Evolutionary conservation across 371 early-diverging fungal genomes (phyloP).

Genomic region (Lichtheimia ramosa): DNA sequence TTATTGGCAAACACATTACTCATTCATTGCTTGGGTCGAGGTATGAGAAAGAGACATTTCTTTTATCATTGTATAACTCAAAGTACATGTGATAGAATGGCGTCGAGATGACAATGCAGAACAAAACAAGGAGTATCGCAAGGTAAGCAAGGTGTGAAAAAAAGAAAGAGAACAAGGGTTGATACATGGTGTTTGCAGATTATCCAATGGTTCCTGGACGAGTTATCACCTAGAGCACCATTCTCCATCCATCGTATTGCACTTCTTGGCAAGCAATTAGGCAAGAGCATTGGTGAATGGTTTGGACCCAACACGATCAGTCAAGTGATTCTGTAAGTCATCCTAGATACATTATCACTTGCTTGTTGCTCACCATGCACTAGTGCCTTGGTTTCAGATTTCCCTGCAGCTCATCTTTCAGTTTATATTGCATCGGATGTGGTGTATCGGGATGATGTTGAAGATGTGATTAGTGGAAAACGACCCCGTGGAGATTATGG

Average conservation of each 20-base stretch:
- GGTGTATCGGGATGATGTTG: slow-evolving; percentile 65
- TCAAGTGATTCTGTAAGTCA: slow-evolving; percentile 78
- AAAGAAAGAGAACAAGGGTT: too few relatives aligned
- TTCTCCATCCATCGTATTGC: slow-evolving; percentile 95
- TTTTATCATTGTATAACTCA: background rate
- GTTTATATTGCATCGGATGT: slow-evolving; percentile 78
- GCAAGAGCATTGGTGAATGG: slow-evolving; percentile 94
- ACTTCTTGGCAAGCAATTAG: slow-evolving; percentile 78
- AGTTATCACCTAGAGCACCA: slow-evolving; percentile 67
- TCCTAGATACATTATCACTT: background rate
- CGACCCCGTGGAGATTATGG: slow-evolving; percentile 40
- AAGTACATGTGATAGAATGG: slow-evolving; percentile 47
- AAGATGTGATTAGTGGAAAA: slow-evolving; percentile 38
- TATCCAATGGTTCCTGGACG: slow-evolving; percentile 83
- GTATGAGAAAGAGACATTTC: slow-evolving; percentile 20
- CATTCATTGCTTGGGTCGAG: slow-evolving; percentile 69
- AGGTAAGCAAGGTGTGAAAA: slow-evolving; percentile 26
- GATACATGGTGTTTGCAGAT: slow-evolving; percentile 46
- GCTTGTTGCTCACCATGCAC: too few relatives aligned
- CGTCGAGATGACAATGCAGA: slow-evolving; percentile 38
- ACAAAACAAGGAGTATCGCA: slow-evolving; percentile 39
- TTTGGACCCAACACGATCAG: slow-evolving; percentile 94
- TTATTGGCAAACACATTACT: slow-evolving; percentile 85
- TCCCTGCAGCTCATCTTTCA: slow-evolving; percentile 58
- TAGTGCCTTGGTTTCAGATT: slow-evolving; percentile 71